Evolutionary conservation across 2,329 filamentous ascomycete species (phyloP).

Genomic region (Plenodomus tracheiphilus): DNA sequence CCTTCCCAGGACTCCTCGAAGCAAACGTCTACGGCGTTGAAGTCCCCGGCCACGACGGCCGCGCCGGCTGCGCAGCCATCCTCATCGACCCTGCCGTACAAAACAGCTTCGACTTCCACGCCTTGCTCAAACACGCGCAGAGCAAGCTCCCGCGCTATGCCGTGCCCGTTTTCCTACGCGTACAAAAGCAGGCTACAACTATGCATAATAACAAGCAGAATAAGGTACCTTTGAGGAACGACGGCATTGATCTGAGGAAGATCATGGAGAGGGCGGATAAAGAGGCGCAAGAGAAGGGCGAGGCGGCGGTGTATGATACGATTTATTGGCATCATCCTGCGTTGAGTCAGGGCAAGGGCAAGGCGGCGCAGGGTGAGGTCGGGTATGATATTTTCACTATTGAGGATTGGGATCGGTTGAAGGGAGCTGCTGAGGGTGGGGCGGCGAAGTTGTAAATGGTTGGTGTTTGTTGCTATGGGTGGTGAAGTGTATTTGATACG

Average conservation of each 20-base stretch:
- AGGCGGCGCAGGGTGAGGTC: slow-evolving; percentile 42
- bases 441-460: slow-evolving; percentile 20
- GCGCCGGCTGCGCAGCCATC: slow-evolving; percentile 60
- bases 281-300: slow-evolving; percentile 44
- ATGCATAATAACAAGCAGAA: slow-evolving; percentile 82
- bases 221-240: slow-evolving; percentile 69
- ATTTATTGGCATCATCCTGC: slow-evolving; percentile 54
- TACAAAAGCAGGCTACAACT: slow-evolving; percentile 61
- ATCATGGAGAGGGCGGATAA: slow-evolving; percentile 46
- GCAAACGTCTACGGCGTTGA: slow-evolving; percentile 56
- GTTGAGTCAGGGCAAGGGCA: slow-evolving; percentile 37
- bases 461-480: not conserved
- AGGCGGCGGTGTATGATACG: slow-evolving; percentile 45
- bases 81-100: slow-evolving; percentile 57
- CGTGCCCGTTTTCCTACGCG: slow-evolving; percentile 72
- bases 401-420: slow-evolving; percentile 61
- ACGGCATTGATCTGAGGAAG: slow-evolving; percentile 64
- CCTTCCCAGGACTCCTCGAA: slow-evolving; percentile 50
- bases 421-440: slow-evolving; percentile 28
- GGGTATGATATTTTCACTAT: slow-evolving; percentile 62
- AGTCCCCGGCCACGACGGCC: slow-evolving; percentile 54
- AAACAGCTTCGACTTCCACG: slow-evolving; percentile 56
- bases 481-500: too few species aligned
- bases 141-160: slow-evolving; percentile 71
- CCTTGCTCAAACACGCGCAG: slow-evolving; percentile 61